Percentiles rank a stretch among this genome's conserved stretches.
phyloP scores from a whole-genome alignment of 2,329 filamentous ascomycete species.

The Calonectria crousiana region DNA sequence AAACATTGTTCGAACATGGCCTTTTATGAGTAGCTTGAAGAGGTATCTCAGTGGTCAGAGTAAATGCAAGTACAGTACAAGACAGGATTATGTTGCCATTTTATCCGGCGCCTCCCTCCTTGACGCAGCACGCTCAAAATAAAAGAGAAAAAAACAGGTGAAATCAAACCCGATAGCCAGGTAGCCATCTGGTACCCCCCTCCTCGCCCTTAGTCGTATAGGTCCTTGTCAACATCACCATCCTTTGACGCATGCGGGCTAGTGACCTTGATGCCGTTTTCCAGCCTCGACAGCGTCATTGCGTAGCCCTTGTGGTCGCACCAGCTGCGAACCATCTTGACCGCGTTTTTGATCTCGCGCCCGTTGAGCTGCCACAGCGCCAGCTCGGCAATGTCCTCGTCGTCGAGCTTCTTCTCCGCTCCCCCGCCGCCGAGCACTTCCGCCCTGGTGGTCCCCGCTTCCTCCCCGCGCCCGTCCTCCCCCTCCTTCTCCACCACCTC shows the following conservation, averaged over 20 bases:
- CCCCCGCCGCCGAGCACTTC: conserved; percentile 34
- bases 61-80: background rate
- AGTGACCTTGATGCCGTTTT: conserved; percentile 60
- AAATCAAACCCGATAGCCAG: background rate
- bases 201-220: conserved; percentile 41
- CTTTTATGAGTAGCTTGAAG: background rate
- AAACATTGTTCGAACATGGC: background rate
- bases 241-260: conserved; percentile 56
- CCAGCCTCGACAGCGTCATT: conserved; percentile 56
- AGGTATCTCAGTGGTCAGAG: background rate
- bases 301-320: conserved; percentile 58
- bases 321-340: conserved; percentile 60
- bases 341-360: conserved; percentile 60
- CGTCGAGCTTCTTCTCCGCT: conserved; percentile 38
- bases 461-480: background rate
- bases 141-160: background rate
- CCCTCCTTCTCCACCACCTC: conserved; percentile 5
- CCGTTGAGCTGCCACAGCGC: conserved; percentile 58
- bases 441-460: background rate
- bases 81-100: background rate
- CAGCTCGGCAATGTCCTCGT: conserved; percentile 54
- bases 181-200: background rate
- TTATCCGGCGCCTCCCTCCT: background rate
- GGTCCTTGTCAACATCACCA: conserved; percentile 38
- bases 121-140: background rate